Base-by-base conservation (phyloP, 305 asterid species). In the Stenogyne calaminthoides region DNA sequence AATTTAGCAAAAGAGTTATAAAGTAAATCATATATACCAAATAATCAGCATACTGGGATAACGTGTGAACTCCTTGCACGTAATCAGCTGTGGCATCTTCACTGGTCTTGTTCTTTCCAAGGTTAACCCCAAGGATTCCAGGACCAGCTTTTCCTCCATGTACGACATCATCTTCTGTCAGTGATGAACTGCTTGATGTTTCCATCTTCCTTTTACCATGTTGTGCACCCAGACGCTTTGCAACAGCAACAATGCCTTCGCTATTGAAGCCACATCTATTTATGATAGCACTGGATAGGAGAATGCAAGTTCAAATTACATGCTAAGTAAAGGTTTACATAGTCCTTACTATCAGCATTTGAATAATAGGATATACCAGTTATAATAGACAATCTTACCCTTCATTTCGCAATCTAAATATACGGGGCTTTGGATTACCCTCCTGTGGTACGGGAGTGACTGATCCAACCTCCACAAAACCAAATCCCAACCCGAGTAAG, bases 101-200 rank as follows among this genome's bases (percentile, higher is more conserved):
- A 81, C 96, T 92, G 15, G 86, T 84, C 86, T 95, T 95, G 78
- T 95, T 95, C 84, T 95, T 95, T 76, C 99, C 99, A 63, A 95
- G 94, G 75, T 95, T 95, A 63, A 95, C 99, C 51, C 99, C 99
- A 3, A 95, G 93, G 85, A 95, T 95, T 64, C 99, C 98, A 15
- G 98, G 98, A 67, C 98, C 98, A 55, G 98, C 97, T 85, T 92
- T 95, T 69, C 99, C 99, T 75, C 98, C 98, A 64, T 87, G 96
- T 42, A 86, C 86, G 64, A 70, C 85, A 76, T 90, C 99, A 80
- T 90, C 97, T 67, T 85, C 92, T 3, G 81, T 12, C 3, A 88
- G 60, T 75, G 99, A 84, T 62, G 94, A 77, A 74, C 91, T 76
- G 83, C 84, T 87, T 15, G 98, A 86, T 8, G 91, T 80, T 76